Base-by-base conservation (phyloP, 768 basidiomycete genomes). In the Suillus brevipes region DNA sequence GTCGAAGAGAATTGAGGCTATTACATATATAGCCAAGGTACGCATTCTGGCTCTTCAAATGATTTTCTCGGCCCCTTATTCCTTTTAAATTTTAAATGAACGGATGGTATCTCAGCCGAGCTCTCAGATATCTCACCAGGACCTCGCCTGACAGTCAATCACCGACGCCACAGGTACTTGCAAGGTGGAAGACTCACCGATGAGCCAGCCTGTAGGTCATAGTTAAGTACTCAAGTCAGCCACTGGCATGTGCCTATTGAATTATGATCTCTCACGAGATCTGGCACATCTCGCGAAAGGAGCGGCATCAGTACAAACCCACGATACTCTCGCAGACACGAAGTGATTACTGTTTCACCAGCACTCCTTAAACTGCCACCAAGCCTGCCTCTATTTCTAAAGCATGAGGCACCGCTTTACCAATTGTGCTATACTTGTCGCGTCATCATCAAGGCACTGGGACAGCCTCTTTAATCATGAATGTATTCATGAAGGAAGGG, bases 401-500 rank as follows among this genome's bases (percentile, higher is more conserved):
- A 20, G 0, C 10, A 28, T 20, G 20, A 59, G 58, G 58, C 28
- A 42, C 58, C 38, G 31, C 9, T 53, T 52, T 20, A 34, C 52
- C 6, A 16, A 28, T 53, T 16, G 28, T 31, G 25, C 28, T 28
- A 28, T 52, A 31, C 9, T 31, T 31, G 31, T 28, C 14, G 31
- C 52, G 31, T 20, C 52, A 31, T 53, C 31, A 53, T 53, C 52
- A 53, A 59, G 58, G 58, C 28, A 59, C 58, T 20, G 12, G 38
- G 16, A 58, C 16, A 40, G 57, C 57, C 38, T 25, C 23, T 5
- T 16, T 31, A 23, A 38, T 23, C 10, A 12, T 23, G 37, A 8
- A 31, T 18, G 18, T 58, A 5, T 28, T 58, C 9, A 40, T 40
- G 37, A 58, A 25, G 23, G 18, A 40, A 18, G 57, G 40, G 58